A percentile compares a stretch with the other conserved stretches of the same genome.
Conservation (phyloP, 208 protist species). For the Polymyxa betae region DNA sequence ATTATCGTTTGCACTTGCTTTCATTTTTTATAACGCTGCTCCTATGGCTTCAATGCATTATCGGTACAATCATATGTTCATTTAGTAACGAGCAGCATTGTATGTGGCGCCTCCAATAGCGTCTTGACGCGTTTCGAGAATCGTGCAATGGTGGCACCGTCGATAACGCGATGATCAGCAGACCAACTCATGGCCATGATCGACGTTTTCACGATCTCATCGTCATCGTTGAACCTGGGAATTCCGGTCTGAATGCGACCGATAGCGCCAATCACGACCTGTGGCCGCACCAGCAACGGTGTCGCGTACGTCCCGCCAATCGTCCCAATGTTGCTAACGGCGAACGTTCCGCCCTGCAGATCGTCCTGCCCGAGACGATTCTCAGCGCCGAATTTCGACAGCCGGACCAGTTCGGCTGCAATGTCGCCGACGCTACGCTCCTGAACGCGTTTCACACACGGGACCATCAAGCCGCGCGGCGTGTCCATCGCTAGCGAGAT, state of each 20-base stretch:
- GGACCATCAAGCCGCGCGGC: constrained; percentile 88
- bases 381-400: constrained; percentile 71
- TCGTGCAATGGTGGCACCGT: constrained; percentile 92
- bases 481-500: constrained; percentile 83
- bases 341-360: constrained; percentile 87
- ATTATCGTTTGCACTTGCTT: no score
- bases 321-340: constrained; percentile 91
- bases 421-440: constrained; percentile 84
- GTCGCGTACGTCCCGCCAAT: constrained; percentile 88
- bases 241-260: constrained; percentile 77
- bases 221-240: neutral
- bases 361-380: constrained; percentile 68
- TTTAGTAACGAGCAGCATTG: constrained; percentile 77
- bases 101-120: constrained; percentile 82
- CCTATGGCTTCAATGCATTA: no score
- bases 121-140: constrained; percentile 86
- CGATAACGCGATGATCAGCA: constrained; percentile 92
- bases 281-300: constrained; percentile 84
- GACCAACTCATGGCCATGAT: constrained; percentile 78
- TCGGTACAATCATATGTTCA: no score
- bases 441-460: constrained; percentile 87
- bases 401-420: constrained; percentile 82
- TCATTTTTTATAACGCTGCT: no score
- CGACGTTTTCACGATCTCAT: constrained; percentile 17
- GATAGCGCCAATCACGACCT: constrained; percentile 88